Conservation (phyloP, 2,329 filamentous ascomycete genomes). For the Sporothrix euskadiensis region DNA sequence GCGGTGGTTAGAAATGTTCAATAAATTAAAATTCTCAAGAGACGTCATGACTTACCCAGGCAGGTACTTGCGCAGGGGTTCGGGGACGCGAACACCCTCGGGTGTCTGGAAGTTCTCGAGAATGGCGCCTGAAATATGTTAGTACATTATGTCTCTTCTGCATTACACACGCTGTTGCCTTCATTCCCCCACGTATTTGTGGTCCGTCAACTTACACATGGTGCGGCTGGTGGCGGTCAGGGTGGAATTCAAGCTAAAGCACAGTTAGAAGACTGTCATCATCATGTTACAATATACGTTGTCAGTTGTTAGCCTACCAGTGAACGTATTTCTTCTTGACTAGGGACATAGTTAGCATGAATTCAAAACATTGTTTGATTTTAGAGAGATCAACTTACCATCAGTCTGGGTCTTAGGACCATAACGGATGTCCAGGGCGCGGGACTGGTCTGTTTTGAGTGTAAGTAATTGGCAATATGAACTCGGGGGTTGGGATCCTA, state of each 20-base stretch:
- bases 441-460: conserved; percentile 65
- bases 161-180: background rate
- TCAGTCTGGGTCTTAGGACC: conserved; percentile 85
- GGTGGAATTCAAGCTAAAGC: conserved; percentile 63
- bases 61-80: conserved; percentile 84
- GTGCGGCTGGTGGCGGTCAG: conserved; percentile 52
- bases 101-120: conserved; percentile 96
- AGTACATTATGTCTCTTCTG: background rate
- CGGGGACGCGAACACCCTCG: conserved; percentile 78
- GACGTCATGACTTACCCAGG: conserved; percentile 55
- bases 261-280: background rate
- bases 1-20: background rate
- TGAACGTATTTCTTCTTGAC: conserved; percentile 89
- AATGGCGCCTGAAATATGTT: conserved; percentile 46
- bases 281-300: background rate
- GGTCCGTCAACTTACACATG: conserved; percentile 29
- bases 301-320: conserved; percentile 46
- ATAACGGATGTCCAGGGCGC: conserved; percentile 89
- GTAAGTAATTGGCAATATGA: background rate
- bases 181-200: background rate
- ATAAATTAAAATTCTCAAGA: background rate
- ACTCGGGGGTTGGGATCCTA: background rate
- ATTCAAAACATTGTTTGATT: too few species aligned
- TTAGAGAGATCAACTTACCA: conserved; percentile 38
- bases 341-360: conserved; percentile 18